Evolutionary conservation across 495 filamentous ascomycete species (phyloP), one percentile per base, ranked within the genome.

Genomic region (Cercophora scortea): DNA sequence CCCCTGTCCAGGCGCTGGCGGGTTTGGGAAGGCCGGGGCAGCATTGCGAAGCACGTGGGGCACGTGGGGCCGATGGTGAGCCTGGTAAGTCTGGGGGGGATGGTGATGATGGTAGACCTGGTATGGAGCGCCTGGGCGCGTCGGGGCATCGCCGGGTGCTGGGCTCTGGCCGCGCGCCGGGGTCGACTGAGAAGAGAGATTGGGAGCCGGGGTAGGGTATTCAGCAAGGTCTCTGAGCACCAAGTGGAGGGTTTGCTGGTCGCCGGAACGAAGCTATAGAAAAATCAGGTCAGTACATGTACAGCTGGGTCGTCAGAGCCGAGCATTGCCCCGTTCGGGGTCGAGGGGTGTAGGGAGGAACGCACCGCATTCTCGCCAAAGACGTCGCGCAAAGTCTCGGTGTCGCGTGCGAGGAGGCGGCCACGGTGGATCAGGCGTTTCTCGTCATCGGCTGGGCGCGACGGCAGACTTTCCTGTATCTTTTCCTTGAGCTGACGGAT

Each of bases 371-470:
- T 65, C 45, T 74, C 67, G 4, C 76, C 76, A 58, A 89, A 79
- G 0, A 88, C 62, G 15, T 79, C 76, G 42, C 71, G 56, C 61
- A 90, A 68, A 0, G 74, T 84, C 32, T 75, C 72, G 15, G 56
- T 67, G 16, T 83, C 75, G 52, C 75, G 72, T 16, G 64, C 53
- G 16, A 89, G 69, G 35, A 80, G 64, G 45, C 79, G 79, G 8
- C 86, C 87, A 51, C 79, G 70, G 55, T 86, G 82, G 25, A 89
- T 88, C 42, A 90, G 61, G 10, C 84, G 72, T 59, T 88, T 85
- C 4, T 69, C 70, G 4, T 65, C 79, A 60, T 77, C 68, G 3
- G 72, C 47, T 33, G 85, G 81, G 8, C 72, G 78, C 36, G 69
- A 73, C 6, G 73, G 65, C n/a, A 88, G 63, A 12, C 62, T 56